phyloP scores from a whole-genome alignment of 345 rosid genomes.

The Draba incana region DNA sequence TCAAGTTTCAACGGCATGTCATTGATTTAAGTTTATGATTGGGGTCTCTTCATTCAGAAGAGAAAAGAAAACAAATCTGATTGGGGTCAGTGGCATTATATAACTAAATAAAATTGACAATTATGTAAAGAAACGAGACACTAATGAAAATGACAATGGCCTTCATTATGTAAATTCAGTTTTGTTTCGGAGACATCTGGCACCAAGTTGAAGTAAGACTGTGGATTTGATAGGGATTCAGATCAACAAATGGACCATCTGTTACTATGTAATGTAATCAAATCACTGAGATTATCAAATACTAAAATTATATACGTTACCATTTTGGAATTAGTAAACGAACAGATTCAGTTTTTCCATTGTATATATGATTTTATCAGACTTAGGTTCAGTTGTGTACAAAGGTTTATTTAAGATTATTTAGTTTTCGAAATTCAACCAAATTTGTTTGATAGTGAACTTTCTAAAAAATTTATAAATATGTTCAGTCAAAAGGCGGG shows the following conservation, averaged over 20 bases:
- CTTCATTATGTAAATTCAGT: neutral
- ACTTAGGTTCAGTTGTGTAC: neutral
- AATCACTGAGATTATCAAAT: constrained; percentile 1
- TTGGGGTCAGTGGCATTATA: constrained; percentile 9
- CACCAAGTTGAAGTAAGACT: neutral
- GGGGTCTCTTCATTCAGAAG: too few relatives aligned
- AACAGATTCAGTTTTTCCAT: neutral
- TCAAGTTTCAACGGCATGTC: constrained; percentile 1
- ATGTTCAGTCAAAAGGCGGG: neutral
- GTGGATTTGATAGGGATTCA: neutral
- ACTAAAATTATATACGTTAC: neutral
- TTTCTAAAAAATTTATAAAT: neutral
- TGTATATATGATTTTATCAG: neutral
- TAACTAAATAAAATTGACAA: constrained; percentile 9
- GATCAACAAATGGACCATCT: neutral
- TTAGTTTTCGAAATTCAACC: neutral
- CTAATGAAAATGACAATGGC: constrained; percentile 24
- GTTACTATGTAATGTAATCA: neutral
- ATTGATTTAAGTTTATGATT: neutral
- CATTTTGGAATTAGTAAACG: neutral
- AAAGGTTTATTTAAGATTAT: neutral
- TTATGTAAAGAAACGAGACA: neutral
- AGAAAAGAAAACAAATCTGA: neutral
- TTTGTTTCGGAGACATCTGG: constrained; percentile 11
- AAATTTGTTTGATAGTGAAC: neutral